Evolutionary conservation across 345 rosid genomes (phyloP), one percentile per base, ranked within the genome.

Genomic region (Citrus inodora): DNA sequence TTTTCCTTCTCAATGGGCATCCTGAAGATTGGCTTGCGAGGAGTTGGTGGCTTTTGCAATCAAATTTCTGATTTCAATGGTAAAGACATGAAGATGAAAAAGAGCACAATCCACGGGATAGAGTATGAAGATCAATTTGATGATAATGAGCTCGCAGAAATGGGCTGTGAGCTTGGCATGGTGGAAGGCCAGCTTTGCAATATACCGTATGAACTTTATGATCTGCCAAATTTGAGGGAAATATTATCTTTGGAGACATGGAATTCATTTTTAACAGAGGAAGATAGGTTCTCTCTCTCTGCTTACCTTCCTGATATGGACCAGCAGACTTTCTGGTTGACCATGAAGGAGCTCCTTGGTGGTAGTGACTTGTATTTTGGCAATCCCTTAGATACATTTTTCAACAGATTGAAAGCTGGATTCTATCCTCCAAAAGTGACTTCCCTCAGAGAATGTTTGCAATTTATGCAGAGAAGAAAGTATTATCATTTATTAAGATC

Each of bases 281-380:
- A 88, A 76, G 95, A 91, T 71, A 85, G 93, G 80, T 88, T 86
- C 79, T 68, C 61, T 61, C 85, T 91, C 22, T 84, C 90, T 9
- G 83, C 85, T 80, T 86, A 84, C 83, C 90, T 91, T 63, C 95
- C 95, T 2, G 95, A 91, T 85, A 85, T 90, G 91, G 92, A 88
- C 71, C 87, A 86, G 74, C 82, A 87, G 72, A 85, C 87, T 14
- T 91, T 90, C 77, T 58, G 58, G 76, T 24, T 82, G 77, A 88
- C 89, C 13, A 84, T 91, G 92, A 84, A 78, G 72, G 90, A 90
- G 74, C 86, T 91, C 81, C 84, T 91, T 78, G 86, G 83, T 76
- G 93, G 91, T 69, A 83, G 76, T 73, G 79, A 81, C 79, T 51
- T 91, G 62, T 78, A 72, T 84, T 87, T 91, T 80, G 95, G 93